phyloP scores from a whole-genome alignment of 371 early-diverging fungal genomes.

The Basidiobolus meristosporus region DNA sequence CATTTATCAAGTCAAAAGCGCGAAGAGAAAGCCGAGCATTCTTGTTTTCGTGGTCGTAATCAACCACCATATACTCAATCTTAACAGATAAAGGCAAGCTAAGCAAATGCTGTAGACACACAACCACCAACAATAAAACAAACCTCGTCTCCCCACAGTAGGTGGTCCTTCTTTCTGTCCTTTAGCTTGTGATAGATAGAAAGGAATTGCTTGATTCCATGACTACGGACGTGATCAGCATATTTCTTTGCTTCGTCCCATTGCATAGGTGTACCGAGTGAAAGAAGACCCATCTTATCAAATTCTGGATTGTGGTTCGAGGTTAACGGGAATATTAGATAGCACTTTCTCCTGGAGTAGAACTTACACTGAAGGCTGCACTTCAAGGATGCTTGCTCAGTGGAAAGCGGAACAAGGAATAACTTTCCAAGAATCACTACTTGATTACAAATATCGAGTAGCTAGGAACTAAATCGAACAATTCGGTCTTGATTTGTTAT shows the following conservation, averaged over 20 bases:
- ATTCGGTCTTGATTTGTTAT: too few relatives aligned
- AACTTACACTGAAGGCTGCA: too few relatives aligned
- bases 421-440: too few relatives aligned
- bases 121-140: neutral
- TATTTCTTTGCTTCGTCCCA: conserved; percentile 81
- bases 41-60: conserved; percentile 47
- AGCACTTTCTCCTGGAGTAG: too few relatives aligned
- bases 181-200: conserved; percentile 70
- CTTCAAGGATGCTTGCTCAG: too few relatives aligned
- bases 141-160: conserved; percentile 96
- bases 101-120: neutral
- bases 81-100: conserved; percentile 7
- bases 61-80: conserved; percentile 86
- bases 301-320: too few relatives aligned
- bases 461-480: too few relatives aligned
- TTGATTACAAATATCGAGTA: too few relatives aligned
- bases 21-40: conserved; percentile 58
- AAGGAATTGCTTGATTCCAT: conserved; percentile 89
- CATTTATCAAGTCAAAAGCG: conserved; percentile 67
- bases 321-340: too few relatives aligned
- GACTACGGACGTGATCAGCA: conserved; percentile 71
- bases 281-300: conserved; percentile 76
- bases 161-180: conserved; percentile 43
- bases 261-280: conserved; percentile 85
- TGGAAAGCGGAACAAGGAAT: too few relatives aligned